Base-by-base conservation (phyloP, 306 rosid genomes). In the Prunus fruticosa region DNA sequence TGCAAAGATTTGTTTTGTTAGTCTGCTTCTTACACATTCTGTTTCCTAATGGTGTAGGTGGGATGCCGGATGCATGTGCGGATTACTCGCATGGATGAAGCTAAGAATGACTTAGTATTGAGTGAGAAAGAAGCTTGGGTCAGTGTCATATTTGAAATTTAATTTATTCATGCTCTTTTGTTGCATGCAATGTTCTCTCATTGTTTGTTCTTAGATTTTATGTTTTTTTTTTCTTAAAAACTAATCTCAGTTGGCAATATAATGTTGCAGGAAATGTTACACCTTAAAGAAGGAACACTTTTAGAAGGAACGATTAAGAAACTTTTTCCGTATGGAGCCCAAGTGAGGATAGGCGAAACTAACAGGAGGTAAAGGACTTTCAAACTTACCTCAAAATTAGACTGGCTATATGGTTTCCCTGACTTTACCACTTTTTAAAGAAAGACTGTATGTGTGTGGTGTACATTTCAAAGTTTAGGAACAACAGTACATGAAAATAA, bases 41-140 rank as follows among this genome's bases (percentile, higher is more conserved):
- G n/a, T 34, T 80, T 81, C 32, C 69, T 66, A 60, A 77, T 81
- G 76, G 64, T 84, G 74, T 76, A 95, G 99, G 99, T 91, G 82
- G 99, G 99, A 30, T 72, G 87, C 53, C 76, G 50, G 63, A 80
- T 91, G 77, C 58, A 67, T 76, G 97, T 92, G 79, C 86, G 71
- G 86, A 84, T 95, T 78, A 85, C 87, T 71, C 96, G 90, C 62
- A 76, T 90, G 65, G 95, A 91, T 54, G 97, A 95, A 88, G 68
- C 78, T 77, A 95, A 84, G 77, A 92, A 95, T 80, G 90, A 82
- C 81, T 80, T 95, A 72, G 80, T 92, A 81, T 88, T 95, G 72
- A 91, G 97, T 73, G 96, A 92, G 82, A 91, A 82, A 84, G 86
- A 82, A 79, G 97, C 99, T 56, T 95, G 97, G 99, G 99, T 95